Conservation (phyloP, 305 asterid species). For the Fraxinus dipetala region DNA sequence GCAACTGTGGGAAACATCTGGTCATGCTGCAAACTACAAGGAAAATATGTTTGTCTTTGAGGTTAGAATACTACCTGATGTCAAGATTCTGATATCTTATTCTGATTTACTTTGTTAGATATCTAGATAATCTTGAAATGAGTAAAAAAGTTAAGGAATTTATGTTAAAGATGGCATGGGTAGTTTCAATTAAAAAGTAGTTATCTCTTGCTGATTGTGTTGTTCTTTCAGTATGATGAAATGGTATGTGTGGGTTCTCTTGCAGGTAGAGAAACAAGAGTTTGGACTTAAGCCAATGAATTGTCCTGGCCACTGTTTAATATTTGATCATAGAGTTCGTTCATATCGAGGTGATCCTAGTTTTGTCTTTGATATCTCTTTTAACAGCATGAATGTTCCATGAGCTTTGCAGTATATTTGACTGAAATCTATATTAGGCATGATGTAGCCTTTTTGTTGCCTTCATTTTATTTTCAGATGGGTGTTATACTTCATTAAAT, state of each 20-base stretch:
- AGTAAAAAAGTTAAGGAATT: background rate
- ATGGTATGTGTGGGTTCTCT: conserved; percentile 20
- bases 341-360: conserved; percentile 79
- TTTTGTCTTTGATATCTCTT: conserved; percentile 17
- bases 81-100: background rate
- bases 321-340: conserved; percentile 92
- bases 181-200: background rate
- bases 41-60: conserved; percentile 96
- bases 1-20: conserved; percentile 99
- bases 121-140: background rate
- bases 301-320: conserved; percentile 97
- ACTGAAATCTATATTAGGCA: background rate
- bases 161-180: background rate
- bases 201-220: conserved; percentile 1
- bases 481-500: background rate
- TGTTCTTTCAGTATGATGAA: conserved; percentile 18
- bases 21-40: conserved; percentile 98
- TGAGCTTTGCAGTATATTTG: conserved; percentile 10
- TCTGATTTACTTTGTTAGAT: background rate
- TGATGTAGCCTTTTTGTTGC: background rate
- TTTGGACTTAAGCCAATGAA: conserved; percentile 99
- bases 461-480: background rate
- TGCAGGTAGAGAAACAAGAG: conserved; percentile 92
- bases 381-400: conserved; percentile 3
- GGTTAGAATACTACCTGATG: conserved; percentile 40